Conservation (phyloP, 2,329 filamentous ascomycete genomes). For the Colletotrichum sojae region DNA sequence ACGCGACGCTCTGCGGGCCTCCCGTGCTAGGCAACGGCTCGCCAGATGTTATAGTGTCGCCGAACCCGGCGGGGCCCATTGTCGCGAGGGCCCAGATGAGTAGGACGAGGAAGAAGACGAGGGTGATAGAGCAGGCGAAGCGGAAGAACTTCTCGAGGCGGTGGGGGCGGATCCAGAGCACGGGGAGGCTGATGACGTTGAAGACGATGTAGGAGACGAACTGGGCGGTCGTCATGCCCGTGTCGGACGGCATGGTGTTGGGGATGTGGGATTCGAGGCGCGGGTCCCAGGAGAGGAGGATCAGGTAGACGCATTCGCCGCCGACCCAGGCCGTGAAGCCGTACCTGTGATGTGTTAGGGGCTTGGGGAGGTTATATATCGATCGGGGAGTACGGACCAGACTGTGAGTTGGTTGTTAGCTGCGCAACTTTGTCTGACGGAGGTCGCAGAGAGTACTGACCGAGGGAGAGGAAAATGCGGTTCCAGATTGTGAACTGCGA, state of each 20-base stretch:
- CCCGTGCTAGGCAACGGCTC: constrained; percentile 45
- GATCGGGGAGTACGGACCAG: constrained; percentile 39
- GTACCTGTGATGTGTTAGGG: constrained; percentile 48
- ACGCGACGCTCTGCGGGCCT: constrained; percentile 50
- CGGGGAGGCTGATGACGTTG: constrained; percentile 57
- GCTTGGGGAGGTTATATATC: too few relatives aligned
- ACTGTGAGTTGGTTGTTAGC: constrained; percentile 41
- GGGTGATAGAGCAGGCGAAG: constrained; percentile 54
- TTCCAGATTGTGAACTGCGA: constrained; percentile 51
- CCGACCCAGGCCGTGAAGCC: constrained; percentile 63
- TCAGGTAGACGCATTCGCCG: constrained; percentile 61
- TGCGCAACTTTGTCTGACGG: background rate
- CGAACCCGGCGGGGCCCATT: constrained; percentile 58
- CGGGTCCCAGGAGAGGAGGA: constrained; percentile 61
- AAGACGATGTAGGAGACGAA: constrained; percentile 62
- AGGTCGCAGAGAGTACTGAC: constrained; percentile 45
- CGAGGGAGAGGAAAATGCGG: constrained; percentile 57
- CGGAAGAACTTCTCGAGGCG: constrained; percentile 59
- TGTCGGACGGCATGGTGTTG: constrained; percentile 56
- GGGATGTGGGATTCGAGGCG: constrained; percentile 57
- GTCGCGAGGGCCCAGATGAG: constrained; percentile 61
- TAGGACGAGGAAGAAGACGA: constrained; percentile 58
- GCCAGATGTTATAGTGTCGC: constrained; percentile 46
- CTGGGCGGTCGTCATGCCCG: constrained; percentile 59
- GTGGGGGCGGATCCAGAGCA: constrained; percentile 61